phyloP scores from a whole-genome alignment of 345 rosid genomes.

The Firmiana major region DNA sequence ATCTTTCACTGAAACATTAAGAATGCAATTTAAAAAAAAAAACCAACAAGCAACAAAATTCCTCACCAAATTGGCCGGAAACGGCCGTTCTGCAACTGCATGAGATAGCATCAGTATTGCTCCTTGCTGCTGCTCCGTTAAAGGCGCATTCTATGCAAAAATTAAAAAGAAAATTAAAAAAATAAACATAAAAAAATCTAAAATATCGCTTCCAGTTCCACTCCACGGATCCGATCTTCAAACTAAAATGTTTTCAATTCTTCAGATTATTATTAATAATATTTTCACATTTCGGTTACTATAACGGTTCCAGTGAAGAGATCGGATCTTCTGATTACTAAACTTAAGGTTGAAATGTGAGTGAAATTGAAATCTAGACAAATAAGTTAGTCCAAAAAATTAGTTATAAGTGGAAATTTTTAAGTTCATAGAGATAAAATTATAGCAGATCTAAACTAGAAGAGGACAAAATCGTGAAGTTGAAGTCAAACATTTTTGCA shows the following conservation, averaged over 20 bases:
- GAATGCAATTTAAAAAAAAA: not conserved
- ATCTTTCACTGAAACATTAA: conserved; percentile 13
- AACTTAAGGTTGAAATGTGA: not conserved
- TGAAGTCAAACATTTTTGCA: not conserved
- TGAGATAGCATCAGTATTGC: conserved; percentile 60
- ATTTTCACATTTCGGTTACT: not conserved
- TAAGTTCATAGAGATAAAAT: not conserved
- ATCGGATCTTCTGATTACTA: not conserved
- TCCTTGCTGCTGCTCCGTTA: conserved; percentile 82
- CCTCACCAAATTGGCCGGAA: conserved; percentile 67
- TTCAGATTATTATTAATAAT: not conserved
- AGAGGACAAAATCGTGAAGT: conserved; percentile 10
- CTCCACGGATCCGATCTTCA: not conserved
- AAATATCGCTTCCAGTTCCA: not conserved
- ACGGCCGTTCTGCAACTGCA: conserved; percentile 79
- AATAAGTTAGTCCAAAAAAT: not conserved
- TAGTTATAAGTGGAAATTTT: not conserved
- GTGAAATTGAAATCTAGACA: not conserved
- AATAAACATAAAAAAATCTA: not conserved
- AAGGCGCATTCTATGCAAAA: conserved; percentile 62
- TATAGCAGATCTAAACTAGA: conserved; percentile 9
- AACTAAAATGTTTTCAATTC: not conserved
- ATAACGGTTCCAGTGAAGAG: not conserved
- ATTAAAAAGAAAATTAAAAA: not conserved
- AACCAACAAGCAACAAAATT: not conserved